A percentile compares a stretch with the other conserved stretches of the same genome.
phyloP scores from a whole-genome alignment of 345 rosid species.

The Viola odorata region DNA sequence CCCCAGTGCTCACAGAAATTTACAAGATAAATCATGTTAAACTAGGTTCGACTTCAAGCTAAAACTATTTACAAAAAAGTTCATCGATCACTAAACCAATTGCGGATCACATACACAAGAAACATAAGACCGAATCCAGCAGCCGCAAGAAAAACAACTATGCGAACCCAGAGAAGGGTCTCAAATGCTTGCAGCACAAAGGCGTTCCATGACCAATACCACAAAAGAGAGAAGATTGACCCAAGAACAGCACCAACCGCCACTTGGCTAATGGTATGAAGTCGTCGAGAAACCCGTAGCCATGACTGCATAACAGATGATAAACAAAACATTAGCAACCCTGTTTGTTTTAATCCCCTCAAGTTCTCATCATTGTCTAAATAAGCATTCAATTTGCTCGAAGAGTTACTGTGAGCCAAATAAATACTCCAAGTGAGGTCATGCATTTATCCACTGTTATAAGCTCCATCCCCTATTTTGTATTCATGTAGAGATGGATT shows the following conservation, averaged over 20 bases:
- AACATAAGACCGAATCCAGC: slow-evolving; percentile 46
- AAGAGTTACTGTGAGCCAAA: not conserved
- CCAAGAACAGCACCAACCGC: slow-evolving; percentile 61
- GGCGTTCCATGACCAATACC: slow-evolving; percentile 54
- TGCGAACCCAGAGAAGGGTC: slow-evolving; percentile 38
- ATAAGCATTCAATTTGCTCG: not conserved
- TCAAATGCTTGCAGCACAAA: slow-evolving; percentile 42
- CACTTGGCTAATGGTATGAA: slow-evolving; percentile 68
- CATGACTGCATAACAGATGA: slow-evolving; percentile 47
- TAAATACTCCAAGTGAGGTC: not conserved
- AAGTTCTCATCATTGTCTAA: not conserved
- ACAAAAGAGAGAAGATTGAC: slow-evolving; percentile 40
- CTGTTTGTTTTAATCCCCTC: not conserved
- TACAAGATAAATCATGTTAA: not conserved
- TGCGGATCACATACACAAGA: slow-evolving; percentile 29
- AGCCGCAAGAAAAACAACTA: slow-evolving; percentile 34
- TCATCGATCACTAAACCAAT: slow-evolving; percentile 52
- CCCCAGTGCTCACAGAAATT: not conserved
- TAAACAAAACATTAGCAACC: slow-evolving; percentile 5
- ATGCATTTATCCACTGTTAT: not conserved
- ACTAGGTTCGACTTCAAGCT: not conserved
- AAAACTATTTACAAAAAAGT: slow-evolving; percentile 6
- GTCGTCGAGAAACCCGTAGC: slow-evolving; percentile 66
- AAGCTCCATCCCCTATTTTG: not conserved
- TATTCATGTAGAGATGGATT: not conserved